Base-by-base conservation (phyloP, 164 flowering plant species). In the Magnolia kwangsiensis region DNA sequence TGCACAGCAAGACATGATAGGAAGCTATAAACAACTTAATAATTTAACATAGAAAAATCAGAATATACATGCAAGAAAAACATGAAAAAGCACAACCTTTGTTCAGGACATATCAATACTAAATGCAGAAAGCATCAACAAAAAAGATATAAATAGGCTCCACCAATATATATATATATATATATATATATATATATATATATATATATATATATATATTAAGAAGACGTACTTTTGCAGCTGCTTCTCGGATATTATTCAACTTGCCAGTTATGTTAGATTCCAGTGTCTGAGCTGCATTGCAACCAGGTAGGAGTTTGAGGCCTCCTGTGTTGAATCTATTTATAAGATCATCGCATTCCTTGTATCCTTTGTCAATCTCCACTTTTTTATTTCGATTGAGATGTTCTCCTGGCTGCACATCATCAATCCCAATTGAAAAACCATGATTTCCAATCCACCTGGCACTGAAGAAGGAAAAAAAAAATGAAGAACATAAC, bases 391-490 rank as follows among this genome's bases (percentile, higher is more conserved):
- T 96, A 79, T 84, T 63, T 1, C 74, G 51, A 75, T 74, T 83
- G 76, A 96, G 82, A 55, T 20, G 31, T 55, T 84, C 79, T 61
- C 88, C 87, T 6, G 99, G 98, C 77, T 90, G 96, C 69, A 96
- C 97, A 86, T 96, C 99, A 85, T 93, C 95, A 77, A 96, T 93
- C 61, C 99, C 99, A 83, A 96, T 96, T 16, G 98, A 90, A 80
- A 96, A 94, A 69, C 98, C 99, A 84, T 96, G 99, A 85, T 94
- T 94, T 67, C 98, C 99, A 71, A 96, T 94, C 99, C 98, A 94
- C 58, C 98, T 90, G 65, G 99, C 99, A 88, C 98, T 96, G 89
- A 72, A 82, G 4, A 49, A 80, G 69, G 59, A 55, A 81, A 69
- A 27, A 24, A 31, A 24, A 59, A 59, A 37, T 2, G 3, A 4